Base-by-base conservation (phyloP, 495 filamentous ascomycete genomes). In the Neurospora pannonica region DNA sequence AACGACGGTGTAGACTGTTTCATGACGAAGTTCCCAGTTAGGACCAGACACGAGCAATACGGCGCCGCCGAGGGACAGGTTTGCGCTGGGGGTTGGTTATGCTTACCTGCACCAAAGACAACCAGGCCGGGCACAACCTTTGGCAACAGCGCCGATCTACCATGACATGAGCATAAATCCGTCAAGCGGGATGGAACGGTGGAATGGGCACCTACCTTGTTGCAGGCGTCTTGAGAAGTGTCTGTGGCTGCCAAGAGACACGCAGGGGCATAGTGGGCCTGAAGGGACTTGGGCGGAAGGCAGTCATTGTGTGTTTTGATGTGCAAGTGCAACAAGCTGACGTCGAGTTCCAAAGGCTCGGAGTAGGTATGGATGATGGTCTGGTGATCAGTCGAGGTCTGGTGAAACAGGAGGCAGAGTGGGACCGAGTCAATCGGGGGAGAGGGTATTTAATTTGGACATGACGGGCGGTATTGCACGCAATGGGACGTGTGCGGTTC, bases 1-100 rank as follows among this genome's bases (percentile, higher is more conserved):
- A 42, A 76, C 78, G 9, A 83, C 80, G 43, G 76, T 77, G 38
- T 76, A 81, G 69, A 80, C 78, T 77, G 75, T 78, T 75, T 70
- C 70, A 15, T 10, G 21, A 34, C 72, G 62, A 70, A 24, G 11
- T 54, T 6, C 10, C 21, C 46, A 54, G 36, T 70, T 72, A 67
- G 28, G 31, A 46, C 21, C 10, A 62, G 31, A 28, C 36, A 42
- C 28, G 10, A 37, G 5, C 19, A 40, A 31, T 4, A 62, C 54
- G 24, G 54, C 54, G 54, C 54, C 54, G 28, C 15, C 28, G 28
- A 70, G 17, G 36, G 48, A 40, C 19, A 21, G 17, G 43, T 19
- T 37, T 36, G 62, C 34, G 42, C 42, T 43, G 19, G 40, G 40
- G 21, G 54, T 31, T 62, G n/a, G 15, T 38, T 67, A 79, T 62